A percentile compares a stretch with the other conserved stretches of the same genome.
These are phyloP conservation scores for Graphilbum sp. DNA, from an alignment of 2,329 filamentous ascomycete genomes.

Conservation along the genomic window DNA sequence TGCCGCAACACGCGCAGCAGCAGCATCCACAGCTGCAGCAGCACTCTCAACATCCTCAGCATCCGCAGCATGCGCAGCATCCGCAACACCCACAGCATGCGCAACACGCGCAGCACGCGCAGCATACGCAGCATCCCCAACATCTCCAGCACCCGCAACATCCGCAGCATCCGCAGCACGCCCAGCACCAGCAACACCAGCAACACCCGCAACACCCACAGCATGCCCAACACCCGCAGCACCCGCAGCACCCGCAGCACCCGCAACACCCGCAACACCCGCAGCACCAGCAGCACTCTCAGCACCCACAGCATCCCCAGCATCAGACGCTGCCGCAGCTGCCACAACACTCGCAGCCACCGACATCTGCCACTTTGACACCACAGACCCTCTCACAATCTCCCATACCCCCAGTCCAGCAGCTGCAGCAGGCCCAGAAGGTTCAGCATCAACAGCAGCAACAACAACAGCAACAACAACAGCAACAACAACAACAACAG, in stretches of 20 bases:
- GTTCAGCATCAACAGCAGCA: conserved; percentile 8
- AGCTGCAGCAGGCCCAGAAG: conserved; percentile 13
- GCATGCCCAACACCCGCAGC: conserved; percentile 1
- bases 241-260: conserved; percentile 1
- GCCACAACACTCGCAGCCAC: conserved; percentile 11
- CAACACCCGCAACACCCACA: conserved; percentile 6
- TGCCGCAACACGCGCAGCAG: conserved; percentile 3
- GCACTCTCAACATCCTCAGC: conserved; percentile 8
- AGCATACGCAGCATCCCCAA: conserved; percentile 6
- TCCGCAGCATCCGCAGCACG: conserved; percentile 2
- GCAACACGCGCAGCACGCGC: conserved; percentile 5
- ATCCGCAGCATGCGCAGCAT: conserved; percentile 10
- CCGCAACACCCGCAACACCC: neutral
- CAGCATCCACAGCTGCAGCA: conserved; percentile 3
- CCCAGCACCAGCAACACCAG: conserved; percentile 2
- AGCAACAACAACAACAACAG: conserved; percentile 5
- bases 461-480: conserved; percentile 11
- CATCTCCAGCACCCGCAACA: conserved; percentile 1
- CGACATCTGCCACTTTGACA: conserved; percentile 23
- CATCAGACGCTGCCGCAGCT: conserved; percentile 11
- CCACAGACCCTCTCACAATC: conserved; percentile 28
- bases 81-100: conserved; percentile 9
- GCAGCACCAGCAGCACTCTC: conserved; percentile 1
- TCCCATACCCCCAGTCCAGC: conserved; percentile 22
- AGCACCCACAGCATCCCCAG: conserved; percentile 5